These are phyloP conservation scores for Aegilops speltoides DNA, from an alignment of 176 grass and related monocot species.

Conservation along the genomic window DNA sequence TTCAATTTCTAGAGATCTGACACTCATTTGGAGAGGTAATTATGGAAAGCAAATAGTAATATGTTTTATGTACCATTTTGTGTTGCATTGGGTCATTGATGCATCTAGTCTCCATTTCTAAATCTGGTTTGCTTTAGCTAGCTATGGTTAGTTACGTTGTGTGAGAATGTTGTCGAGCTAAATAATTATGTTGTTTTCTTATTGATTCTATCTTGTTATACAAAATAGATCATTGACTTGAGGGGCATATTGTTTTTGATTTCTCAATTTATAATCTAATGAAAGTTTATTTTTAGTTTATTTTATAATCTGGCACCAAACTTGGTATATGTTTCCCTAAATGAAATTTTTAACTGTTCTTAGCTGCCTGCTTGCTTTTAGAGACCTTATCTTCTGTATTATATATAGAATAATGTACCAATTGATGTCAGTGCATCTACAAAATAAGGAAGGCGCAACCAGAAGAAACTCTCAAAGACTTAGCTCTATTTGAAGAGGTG, in stretches of 20 bases:
- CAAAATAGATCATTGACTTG: not conserved
- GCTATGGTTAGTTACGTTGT: not conserved
- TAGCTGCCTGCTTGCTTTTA: not conserved
- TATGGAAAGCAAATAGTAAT: not conserved
- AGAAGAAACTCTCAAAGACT: conserved; percentile 62
- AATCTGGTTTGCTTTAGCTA: not conserved
- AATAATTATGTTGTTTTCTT: not conserved
- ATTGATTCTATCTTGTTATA: not conserved
- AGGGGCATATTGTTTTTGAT: not conserved
- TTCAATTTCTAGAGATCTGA: conserved; percentile 48
- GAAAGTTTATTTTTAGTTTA: not conserved
- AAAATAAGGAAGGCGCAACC: conserved; percentile 36
- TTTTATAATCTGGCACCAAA: not conserved
- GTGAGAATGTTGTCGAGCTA: not conserved
- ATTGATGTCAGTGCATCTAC: conserved; percentile 41
- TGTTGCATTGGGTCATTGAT: not conserved
- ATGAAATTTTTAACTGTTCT: not conserved
- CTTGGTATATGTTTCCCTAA: not conserved
- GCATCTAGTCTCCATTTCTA: not conserved
- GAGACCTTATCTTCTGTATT: conserved; percentile 6
- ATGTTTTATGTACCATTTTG: not conserved
- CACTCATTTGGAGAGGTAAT: not conserved
- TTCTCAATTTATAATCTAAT: not conserved
- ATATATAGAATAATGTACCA: conserved; percentile 10
- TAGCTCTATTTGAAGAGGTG: conserved; percentile 29